Evolutionary conservation across 441 rosid genomes (phyloP).

Genomic region (Croton laevigatus): DNA sequence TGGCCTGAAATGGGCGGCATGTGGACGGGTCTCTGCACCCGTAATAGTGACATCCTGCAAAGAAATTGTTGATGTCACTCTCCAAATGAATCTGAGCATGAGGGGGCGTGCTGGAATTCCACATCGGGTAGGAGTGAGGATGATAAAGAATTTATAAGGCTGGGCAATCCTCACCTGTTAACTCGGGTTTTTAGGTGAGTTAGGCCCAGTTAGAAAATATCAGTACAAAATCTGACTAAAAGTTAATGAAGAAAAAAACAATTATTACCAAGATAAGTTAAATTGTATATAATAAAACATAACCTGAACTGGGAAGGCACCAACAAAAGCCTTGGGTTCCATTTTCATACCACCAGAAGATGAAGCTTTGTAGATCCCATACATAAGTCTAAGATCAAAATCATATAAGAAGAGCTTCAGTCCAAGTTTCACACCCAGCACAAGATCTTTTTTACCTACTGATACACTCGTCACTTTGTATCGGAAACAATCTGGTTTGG

Average conservation of each 20-base stretch:
- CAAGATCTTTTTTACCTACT: conserved; percentile 51
- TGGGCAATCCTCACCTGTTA: too few species aligned
- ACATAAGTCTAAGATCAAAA: conserved; percentile 79
- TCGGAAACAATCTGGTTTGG: conserved; percentile 81
- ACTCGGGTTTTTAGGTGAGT: too few species aligned
- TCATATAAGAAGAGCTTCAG: conserved; percentile 82
- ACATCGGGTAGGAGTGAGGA: too few species aligned
- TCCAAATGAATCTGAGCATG: too few species aligned
- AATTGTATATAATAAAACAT: conserved; percentile 10
- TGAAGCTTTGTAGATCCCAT: conserved; percentile 75
- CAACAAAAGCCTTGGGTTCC: conserved; percentile 88
- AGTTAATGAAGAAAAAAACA: conserved; percentile 9
- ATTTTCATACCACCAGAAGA: conserved; percentile 77
- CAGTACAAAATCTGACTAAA: conserved; percentile 16
- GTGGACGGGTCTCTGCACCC: too few species aligned
- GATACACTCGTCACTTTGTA: conserved; percentile 76
- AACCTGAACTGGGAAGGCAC: conserved; percentile 89
- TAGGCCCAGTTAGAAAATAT: conserved; percentile 23
- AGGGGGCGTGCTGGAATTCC: too few species aligned
- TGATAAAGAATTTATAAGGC: too few species aligned
- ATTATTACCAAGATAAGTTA: conserved; percentile 12
- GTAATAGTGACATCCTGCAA: too few species aligned
- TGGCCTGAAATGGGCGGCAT: too few species aligned
- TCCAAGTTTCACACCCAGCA: conserved; percentile 67
- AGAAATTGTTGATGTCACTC: too few species aligned